Percentiles rank a stretch among this genome's conserved stretches.
Evolutionary conservation across 2,329 filamentous ascomycete species (phyloP).

Genomic region (Cadophora sp.): DNA sequence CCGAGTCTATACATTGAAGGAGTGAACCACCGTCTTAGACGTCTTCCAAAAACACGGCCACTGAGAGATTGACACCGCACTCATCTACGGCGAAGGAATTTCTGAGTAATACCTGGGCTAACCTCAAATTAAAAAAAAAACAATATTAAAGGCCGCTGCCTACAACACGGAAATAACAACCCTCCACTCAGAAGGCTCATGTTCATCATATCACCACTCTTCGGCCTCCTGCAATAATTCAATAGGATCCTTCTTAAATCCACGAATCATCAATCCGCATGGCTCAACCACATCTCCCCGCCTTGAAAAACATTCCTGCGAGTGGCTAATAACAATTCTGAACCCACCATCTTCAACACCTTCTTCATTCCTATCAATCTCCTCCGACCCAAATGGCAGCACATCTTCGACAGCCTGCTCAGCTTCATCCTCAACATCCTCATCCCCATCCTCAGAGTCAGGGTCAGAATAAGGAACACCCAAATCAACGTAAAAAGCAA

Average conservation of each 20-base stretch:
- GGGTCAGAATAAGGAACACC: background rate
- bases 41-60: constrained; percentile 20
- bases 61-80: constrained; percentile 55
- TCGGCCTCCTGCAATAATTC: background rate
- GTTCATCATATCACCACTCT: too few species aligned
- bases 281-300: background rate
- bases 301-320: background rate
- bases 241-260: background rate
- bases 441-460: background rate
- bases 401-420: too few species aligned
- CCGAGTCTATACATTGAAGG: constrained; percentile 21
- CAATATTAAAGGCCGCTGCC: too few species aligned
- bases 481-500: background rate
- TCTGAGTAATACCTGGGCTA: constrained; percentile 67
- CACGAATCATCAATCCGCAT: background rate
- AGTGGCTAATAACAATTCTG: background rate
- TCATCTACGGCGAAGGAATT: constrained; percentile 66
- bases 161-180: too few species aligned
- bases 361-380: too few species aligned
- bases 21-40: constrained; percentile 5
- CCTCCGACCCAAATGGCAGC: background rate
- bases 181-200: too few species aligned
- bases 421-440: background rate
- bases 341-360: background rate
- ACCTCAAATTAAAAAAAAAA: too few species aligned